Conservation (phyloP, 148 eudicot species). For the Nyssa sinensis region DNA sequence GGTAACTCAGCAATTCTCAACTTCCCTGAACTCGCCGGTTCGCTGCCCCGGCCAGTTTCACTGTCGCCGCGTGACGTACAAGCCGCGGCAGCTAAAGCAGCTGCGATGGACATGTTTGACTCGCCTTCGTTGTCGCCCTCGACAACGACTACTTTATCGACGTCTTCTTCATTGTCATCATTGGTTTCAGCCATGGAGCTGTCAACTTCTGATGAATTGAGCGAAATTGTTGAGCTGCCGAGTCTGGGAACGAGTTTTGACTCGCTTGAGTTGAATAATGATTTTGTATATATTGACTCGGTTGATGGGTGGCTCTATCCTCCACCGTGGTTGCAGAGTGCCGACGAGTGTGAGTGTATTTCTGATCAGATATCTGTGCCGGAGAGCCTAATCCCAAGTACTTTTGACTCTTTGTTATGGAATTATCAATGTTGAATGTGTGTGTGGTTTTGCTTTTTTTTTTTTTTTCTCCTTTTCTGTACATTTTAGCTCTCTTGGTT, state of each 20-base stretch:
- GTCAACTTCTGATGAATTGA: conserved; percentile 47
- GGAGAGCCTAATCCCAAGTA: background rate
- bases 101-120: conserved; percentile 53
- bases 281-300: conserved; percentile 43
- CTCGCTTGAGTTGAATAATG: conserved; percentile 33
- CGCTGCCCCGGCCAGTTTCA: conserved; percentile 60
- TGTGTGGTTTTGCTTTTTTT: background rate
- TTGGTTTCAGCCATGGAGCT: conserved; percentile 24
- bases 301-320: conserved; percentile 51
- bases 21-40: conserved; percentile 63
- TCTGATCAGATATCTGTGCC: background rate
- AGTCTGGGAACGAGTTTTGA: conserved; percentile 45
- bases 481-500: conserved; percentile 17
- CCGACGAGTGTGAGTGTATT: conserved; percentile 19
- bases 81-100: conserved; percentile 74
- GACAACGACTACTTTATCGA: no score
- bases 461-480: background rate
- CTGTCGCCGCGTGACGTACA: conserved; percentile 60
- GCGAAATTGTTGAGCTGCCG: conserved; percentile 64
- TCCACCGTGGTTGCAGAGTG: conserved; percentile 34
- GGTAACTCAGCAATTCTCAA: conserved; percentile 70
- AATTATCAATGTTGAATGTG: conserved; percentile 25
- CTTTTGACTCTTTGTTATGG: conserved; percentile 51
- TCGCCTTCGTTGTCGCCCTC: background rate
- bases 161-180: conserved; percentile 22